Evolutionary conservation across 2,329 filamentous ascomycete species (phyloP), one percentile per base, ranked within the genome.

Genomic region (Rutstroemia sp.): DNA sequence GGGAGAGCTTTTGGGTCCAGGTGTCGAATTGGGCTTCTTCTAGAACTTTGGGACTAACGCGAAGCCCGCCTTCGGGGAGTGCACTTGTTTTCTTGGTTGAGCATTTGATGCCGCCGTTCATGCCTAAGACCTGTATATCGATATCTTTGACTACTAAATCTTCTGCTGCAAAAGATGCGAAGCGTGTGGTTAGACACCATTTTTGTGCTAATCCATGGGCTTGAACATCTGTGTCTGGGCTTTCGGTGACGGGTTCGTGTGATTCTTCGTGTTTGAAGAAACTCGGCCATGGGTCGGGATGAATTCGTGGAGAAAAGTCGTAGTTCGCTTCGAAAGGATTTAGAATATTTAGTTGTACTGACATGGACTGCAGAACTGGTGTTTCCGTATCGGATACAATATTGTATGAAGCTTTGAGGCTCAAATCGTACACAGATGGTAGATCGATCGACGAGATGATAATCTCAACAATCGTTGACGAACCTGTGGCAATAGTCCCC

Each of bases 321-420:
- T 95, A 96, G 66, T 88, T 94, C 16, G 91, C 89, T 72, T 96
- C 91, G 65, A 99, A 97, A 0, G 92, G 90, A 50, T 84, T 86
- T 54, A 89, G 83, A 55, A 96, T 80, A 39, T 83, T 80, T 5
- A 97, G 71, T 53, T 86, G 84, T 41, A 88, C 78, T 1, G 82
- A 78, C 21, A 87, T 73, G 2, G 80, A 82, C 70, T 95, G 92
- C 39, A 85, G 83, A 41, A 97, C 87, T 1, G 87, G 85, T 1
- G 91, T 96, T 51, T 88, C 86, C 0, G 84, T 76, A 67, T 97
- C 92, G 5, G 88, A 88, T 2, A 84, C 76, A 1, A 97, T 77
- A 65, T 88, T 83, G 68, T 99, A 99, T 6, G 83, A 78, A 1
- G 87, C 83, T 61, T 84, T 86, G 48, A 96, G 72, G 25, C 86